These are phyloP conservation scores for Microcyclospora tardicrescens DNA, from an alignment of 2,329 filamentous ascomycete species.

Conservation along the genomic window DNA sequence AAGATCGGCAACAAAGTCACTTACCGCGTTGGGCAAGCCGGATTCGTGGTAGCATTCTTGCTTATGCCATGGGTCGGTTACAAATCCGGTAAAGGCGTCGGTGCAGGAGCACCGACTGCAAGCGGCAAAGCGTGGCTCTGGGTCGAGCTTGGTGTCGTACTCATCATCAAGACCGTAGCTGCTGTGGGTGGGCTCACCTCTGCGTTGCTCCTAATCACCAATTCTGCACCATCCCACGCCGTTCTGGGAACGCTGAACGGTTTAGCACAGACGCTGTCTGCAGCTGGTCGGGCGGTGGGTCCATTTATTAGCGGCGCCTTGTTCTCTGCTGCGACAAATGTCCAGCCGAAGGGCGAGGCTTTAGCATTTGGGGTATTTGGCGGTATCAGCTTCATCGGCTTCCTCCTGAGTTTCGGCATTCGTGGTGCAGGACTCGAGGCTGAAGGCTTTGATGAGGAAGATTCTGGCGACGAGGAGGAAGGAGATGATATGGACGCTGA, in stretches of 20 bases:
- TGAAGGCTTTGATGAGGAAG: slow-evolving; percentile 39
- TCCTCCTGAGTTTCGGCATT: slow-evolving; percentile 67
- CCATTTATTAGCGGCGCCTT: slow-evolving; percentile 79
- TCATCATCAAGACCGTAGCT: slow-evolving; percentile 82
- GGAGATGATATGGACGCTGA: slow-evolving; percentile 17
- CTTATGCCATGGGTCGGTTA: slow-evolving; percentile 87
- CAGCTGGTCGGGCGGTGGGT: slow-evolving; percentile 74
- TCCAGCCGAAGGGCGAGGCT: slow-evolving; percentile 69
- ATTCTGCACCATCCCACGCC: slow-evolving; percentile 73
- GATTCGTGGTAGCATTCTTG: slow-evolving; percentile 69
- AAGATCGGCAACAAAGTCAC: slow-evolving; percentile 74
- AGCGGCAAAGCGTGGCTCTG: slow-evolving; percentile 58
- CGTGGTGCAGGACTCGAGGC: slow-evolving; percentile 48
- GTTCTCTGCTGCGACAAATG: slow-evolving; percentile 63
- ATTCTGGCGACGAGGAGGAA: slow-evolving; percentile 32
- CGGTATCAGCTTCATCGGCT: slow-evolving; percentile 67
- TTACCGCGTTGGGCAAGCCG: slow-evolving; percentile 65
- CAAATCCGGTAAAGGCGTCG: slow-evolving; percentile 41
- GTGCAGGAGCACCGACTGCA: slow-evolving; percentile 36
- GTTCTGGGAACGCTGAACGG: slow-evolving; percentile 86
- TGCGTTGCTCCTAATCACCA: slow-evolving; percentile 82
- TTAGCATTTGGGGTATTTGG: slow-evolving; percentile 82
- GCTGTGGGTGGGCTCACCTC: slow-evolving; percentile 82
- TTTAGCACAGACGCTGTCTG: slow-evolving; percentile 83
- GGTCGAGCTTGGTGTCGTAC: slow-evolving; percentile 61